Conservation (phyloP, 306 rosid genomes). For the Styphnolobium japonicum region DNA sequence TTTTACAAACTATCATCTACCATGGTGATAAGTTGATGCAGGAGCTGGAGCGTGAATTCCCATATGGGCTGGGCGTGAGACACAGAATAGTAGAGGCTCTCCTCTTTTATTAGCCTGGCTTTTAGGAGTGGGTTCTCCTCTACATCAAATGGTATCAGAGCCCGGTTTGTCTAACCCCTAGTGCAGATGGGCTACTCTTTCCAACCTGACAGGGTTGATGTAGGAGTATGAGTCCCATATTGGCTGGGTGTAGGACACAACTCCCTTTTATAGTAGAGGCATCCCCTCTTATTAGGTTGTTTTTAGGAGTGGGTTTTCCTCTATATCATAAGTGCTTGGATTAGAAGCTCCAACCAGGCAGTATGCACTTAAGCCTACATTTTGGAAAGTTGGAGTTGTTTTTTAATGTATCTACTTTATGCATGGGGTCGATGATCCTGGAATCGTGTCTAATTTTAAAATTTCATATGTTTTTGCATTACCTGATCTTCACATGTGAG, state of each 20-base stretch:
- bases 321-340: not conserved
- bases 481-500: not conserved
- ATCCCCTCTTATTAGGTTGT: not conserved
- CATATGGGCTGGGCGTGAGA: not conserved
- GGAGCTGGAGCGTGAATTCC: conserved; percentile 2
- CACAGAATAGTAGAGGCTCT: not conserved
- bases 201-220: conserved; percentile 12
- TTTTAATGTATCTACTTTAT: not conserved
- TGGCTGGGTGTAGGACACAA: not conserved
- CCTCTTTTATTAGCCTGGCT: not conserved
- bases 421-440: not conserved
- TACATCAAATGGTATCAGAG: not conserved
- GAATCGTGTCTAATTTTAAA: conserved; percentile 10
- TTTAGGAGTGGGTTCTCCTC: not conserved
- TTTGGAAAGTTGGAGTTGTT: not conserved
- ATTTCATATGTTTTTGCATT: not conserved
- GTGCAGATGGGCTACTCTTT: conserved; percentile 10
- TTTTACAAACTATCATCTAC: not conserved
- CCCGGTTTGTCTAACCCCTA: not conserved
- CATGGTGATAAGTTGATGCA: conserved; percentile 17
- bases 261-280: not conserved
- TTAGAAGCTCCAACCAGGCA: not conserved
- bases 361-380: not conserved
- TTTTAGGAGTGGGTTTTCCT: conserved; percentile 2
- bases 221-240: conserved; percentile 19